Evolutionary conservation across 371 early-diverging fungal genomes (phyloP).

Genomic region (Mucor indicus): DNA sequence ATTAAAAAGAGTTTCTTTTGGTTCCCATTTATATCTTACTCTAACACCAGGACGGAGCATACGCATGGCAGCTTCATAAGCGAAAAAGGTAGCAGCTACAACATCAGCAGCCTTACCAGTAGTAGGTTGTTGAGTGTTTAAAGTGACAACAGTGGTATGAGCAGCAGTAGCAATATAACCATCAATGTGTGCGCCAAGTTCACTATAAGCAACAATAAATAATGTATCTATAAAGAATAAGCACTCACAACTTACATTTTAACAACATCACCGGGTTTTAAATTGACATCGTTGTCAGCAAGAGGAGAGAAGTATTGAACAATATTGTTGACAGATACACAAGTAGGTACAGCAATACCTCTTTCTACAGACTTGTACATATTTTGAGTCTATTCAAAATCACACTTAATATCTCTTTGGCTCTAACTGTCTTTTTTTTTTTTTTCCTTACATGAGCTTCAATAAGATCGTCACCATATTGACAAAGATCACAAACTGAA

Average conservation of each 20-base stretch:
- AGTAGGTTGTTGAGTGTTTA: constrained; percentile 58
- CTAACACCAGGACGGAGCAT: constrained; percentile 79
- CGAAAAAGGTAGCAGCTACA: constrained; percentile 78
- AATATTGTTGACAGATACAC: constrained; percentile 77
- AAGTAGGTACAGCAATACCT: constrained; percentile 87
- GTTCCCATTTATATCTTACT: constrained; percentile 11
- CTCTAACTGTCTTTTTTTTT: no score
- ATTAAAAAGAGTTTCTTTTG: neutral
- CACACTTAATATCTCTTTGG: no score
- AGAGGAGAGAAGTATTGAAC: constrained; percentile 79
- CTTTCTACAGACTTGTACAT: constrained; percentile 72
- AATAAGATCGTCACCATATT: constrained; percentile 79
- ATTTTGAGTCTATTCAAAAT: constrained; percentile 66
- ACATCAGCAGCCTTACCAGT: constrained; percentile 78
- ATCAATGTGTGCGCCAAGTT: constrained; percentile 91
- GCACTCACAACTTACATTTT: constrained; percentile 61
- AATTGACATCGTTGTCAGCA: constrained; percentile 47
- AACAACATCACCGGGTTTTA: constrained; percentile 82
- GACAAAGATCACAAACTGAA: constrained; percentile 74
- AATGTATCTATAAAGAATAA: neutral
- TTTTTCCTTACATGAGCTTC: constrained; percentile 60
- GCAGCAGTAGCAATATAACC: constrained; percentile 88
- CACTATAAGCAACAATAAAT: constrained; percentile 38
- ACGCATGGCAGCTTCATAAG: constrained; percentile 76
- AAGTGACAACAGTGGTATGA: constrained; percentile 78